phyloP scores from a whole-genome alignment of 176 grass and related monocot species.

The Avena eriantha region DNA sequence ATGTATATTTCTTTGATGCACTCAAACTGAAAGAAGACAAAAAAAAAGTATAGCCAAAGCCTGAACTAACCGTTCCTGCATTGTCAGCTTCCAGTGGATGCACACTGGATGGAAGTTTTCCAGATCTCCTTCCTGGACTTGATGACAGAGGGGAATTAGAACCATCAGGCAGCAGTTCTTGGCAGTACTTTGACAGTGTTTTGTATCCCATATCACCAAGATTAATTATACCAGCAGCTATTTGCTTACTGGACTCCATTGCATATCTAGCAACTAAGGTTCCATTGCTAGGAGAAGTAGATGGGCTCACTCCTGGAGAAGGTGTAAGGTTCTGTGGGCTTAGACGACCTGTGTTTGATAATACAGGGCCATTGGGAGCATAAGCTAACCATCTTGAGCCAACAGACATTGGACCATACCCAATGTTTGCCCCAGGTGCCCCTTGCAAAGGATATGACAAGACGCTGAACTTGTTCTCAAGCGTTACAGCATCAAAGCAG shows the following conservation, averaged over 20 bases:
- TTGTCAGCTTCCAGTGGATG: constrained; percentile 92
- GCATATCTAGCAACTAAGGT: constrained; percentile 99
- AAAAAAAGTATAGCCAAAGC: background rate
- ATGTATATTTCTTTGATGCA: constrained; percentile 20
- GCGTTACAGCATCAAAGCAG: constrained; percentile 98
- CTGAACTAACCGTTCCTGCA: constrained; percentile 85
- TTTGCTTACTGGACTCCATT: constrained; percentile 97
- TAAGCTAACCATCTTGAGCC: constrained; percentile 97
- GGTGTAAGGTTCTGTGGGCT: constrained; percentile 97
- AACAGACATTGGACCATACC: constrained; percentile 95
- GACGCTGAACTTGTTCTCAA: constrained; percentile 96
- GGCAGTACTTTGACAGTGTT: constrained; percentile 93
- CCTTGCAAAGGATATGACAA: constrained; percentile 95
- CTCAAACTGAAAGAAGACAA: constrained; percentile 19
- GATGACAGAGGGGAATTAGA: constrained; percentile 85
- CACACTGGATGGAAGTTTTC: constrained; percentile 72
- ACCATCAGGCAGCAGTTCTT: constrained; percentile 94
- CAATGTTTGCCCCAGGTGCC: constrained; percentile 78
- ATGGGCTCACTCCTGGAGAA: constrained; percentile 97
- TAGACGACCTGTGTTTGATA: constrained; percentile 85
- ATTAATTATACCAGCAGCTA: constrained; percentile 96
- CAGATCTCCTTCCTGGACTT: constrained; percentile 79
- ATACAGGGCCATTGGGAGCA: constrained; percentile 77
- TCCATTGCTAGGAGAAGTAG: constrained; percentile 92
- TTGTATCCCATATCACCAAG: constrained; percentile 98